phyloP scores from a whole-genome alignment of 441 rosid species.

The Populus hybrid region DNA sequence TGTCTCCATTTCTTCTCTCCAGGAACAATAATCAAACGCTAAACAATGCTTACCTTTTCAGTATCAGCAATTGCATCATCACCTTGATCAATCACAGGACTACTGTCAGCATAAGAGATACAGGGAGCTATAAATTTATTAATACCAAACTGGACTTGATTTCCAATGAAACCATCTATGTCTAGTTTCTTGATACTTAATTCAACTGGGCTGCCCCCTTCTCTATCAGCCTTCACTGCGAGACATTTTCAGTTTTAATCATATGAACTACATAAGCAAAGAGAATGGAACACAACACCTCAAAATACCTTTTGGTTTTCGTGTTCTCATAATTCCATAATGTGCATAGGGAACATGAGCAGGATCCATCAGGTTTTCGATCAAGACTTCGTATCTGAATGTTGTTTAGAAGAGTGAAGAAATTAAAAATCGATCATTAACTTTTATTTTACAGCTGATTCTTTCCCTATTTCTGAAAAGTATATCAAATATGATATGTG shows the following conservation, averaged over 20 bases:
- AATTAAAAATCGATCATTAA: neutral
- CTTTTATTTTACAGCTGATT: neutral
- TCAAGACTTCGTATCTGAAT: constrained; percentile 74
- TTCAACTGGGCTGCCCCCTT: constrained; percentile 82
- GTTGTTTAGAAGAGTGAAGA: neutral
- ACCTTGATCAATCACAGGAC: constrained; percentile 32
- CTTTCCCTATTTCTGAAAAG: neutral
- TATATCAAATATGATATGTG: too few species aligned
- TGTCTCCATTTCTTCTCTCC: too few species aligned
- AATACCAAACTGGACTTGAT: constrained; percentile 48
- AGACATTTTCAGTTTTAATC: constrained; percentile 2
- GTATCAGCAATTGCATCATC: constrained; percentile 35
- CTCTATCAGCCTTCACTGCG: constrained; percentile 71
- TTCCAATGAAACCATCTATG: constrained; percentile 48
- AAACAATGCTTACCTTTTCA: constrained; percentile 34
- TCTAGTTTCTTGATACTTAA: constrained; percentile 46
- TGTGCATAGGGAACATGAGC: constrained; percentile 97
- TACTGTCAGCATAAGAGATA: constrained; percentile 48
- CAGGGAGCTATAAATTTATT: constrained; percentile 70
- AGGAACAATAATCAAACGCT: too few species aligned
- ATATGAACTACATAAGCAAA: neutral
- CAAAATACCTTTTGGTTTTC: constrained; percentile 35
- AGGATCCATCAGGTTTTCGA: constrained; percentile 94
- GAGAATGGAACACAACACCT: neutral
- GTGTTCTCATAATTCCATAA: constrained; percentile 57